Evolutionary conservation across 345 rosid species (phyloP).

Genomic region (Hypericum perforatum): DNA sequence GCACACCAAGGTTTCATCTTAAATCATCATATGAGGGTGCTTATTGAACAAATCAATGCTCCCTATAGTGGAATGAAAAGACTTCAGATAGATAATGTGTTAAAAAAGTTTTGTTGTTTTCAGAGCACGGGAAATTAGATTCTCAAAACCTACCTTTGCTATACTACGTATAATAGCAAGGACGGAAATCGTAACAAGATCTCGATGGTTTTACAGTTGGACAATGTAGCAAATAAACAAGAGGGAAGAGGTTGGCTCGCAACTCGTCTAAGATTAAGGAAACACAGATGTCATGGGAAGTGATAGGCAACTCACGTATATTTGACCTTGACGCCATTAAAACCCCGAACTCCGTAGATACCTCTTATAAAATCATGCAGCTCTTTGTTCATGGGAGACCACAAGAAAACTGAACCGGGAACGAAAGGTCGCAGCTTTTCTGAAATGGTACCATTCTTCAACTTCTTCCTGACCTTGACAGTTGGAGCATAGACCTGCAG

Average conservation of each 20-base stretch:
- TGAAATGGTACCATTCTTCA: conserved; percentile 60
- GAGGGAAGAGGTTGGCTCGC: no score
- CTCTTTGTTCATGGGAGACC: conserved; percentile 74
- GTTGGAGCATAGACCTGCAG: conserved; percentile 75
- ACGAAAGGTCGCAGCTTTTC: conserved; percentile 54
- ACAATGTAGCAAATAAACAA: neutral
- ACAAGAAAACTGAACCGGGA: conserved; percentile 72
- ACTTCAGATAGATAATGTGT: no score
- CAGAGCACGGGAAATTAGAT: no score
- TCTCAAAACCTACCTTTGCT: no score
- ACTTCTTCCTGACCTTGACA: conserved; percentile 49
- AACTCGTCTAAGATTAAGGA: neutral
- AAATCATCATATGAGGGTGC: neutral
- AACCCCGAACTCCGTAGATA: conserved; percentile 66
- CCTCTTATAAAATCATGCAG: conserved; percentile 66
- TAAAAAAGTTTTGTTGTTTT: no score
- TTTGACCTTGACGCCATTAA: conserved; percentile 75
- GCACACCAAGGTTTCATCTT: neutral
- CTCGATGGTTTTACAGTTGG: neutral
- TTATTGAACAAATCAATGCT: no score
- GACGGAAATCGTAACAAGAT: neutral
- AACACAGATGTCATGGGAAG: neutral
- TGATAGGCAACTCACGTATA: conserved; percentile 44
- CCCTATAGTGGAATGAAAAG: no score
- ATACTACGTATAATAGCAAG: no score